Evolutionary conservation across 2,329 filamentous ascomycete species (phyloP).

Genomic region (Scedosporium dehoogii): DNA sequence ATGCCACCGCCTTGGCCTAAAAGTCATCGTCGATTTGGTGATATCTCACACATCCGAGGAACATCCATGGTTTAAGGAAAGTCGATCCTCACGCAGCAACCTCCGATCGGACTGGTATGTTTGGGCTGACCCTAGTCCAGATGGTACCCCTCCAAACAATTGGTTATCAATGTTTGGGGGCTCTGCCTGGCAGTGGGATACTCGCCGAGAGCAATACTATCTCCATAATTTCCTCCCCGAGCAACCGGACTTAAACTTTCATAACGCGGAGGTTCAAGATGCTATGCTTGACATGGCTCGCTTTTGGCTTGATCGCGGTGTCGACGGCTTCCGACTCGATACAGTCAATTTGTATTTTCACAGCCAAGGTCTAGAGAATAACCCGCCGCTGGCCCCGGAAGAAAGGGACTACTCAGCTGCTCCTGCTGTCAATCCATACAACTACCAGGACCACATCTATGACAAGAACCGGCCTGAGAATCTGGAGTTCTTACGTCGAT

Average conservation of each 20-base stretch:
- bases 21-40: conserved; percentile 62
- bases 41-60: conserved; percentile 58
- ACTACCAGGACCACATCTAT: neutral
- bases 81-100: conserved; percentile 42
- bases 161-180: conserved; percentile 27
- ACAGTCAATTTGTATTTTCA: conserved; percentile 56
- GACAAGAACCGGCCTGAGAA: neutral
- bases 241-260: conserved; percentile 73
- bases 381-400: neutral
- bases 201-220: conserved; percentile 41
- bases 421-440: neutral
- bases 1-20: conserved; percentile 54
- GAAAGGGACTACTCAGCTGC: neutral
- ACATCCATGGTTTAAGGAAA: conserved; percentile 63
- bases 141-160: conserved; percentile 54
- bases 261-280: neutral
- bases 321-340: conserved; percentile 66
- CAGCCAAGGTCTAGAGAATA: neutral
- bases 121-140: conserved; percentile 45
- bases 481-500: neutral
- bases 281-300: neutral
- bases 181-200: conserved; percentile 38
- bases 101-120: conserved; percentile 53
- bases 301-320: conserved; percentile 69
- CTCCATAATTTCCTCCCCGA: conserved; percentile 59